Evolutionary conservation across 2,329 filamentous ascomycete species (phyloP), one percentile per base, ranked within the genome.

Genomic region (Rhynchosporium agropyri): DNA sequence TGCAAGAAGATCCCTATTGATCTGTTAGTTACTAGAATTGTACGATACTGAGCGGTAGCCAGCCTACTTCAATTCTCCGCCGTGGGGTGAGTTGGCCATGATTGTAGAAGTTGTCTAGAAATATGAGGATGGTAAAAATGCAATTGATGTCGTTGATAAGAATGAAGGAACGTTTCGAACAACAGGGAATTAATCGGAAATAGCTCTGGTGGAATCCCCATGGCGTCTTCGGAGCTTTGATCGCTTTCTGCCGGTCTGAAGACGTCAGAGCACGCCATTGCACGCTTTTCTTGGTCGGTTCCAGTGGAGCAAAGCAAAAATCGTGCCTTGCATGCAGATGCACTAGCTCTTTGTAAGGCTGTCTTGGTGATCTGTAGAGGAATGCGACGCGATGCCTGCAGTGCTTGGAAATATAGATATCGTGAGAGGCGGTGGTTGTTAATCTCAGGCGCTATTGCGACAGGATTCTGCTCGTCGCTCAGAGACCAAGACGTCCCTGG

Each of bases 61-160:
- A 50, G 50, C 68, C 61, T 60, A 72, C 89, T 98, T 98, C 75
- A 99, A 91, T 83, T 94, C 83, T 76, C 95, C 95, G 80, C 94
- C 94, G 76, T 95, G 90, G 70, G 91, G 90, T 77, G 85, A 73
- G 78, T 88, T 88, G 74, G 86, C 85, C 86, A 89, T 89, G 69
- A 68, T 81, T 73, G 33, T 50, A 36, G 50, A 36, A 28, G 43
- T 26, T 38, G n/a, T 38, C 43, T 40, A n/a, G 29, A 26, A 12
- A n/a, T 53, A n/a, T 29, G 38, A 15, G 28, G 33, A 28, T 29
- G 13, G 9, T 31, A 45, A 60, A 26, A 45, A 10, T 51, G 33
- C 29, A 38, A 49, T 50, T 20, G 20, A 20, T 20, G 20, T 20
- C 20, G 20, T 20, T 20, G 20, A 20, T 20, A 20, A 20, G 20